Base-by-base conservation (phyloP, 306 rosid genomes). In the Lathyrus oleraceus region DNA sequence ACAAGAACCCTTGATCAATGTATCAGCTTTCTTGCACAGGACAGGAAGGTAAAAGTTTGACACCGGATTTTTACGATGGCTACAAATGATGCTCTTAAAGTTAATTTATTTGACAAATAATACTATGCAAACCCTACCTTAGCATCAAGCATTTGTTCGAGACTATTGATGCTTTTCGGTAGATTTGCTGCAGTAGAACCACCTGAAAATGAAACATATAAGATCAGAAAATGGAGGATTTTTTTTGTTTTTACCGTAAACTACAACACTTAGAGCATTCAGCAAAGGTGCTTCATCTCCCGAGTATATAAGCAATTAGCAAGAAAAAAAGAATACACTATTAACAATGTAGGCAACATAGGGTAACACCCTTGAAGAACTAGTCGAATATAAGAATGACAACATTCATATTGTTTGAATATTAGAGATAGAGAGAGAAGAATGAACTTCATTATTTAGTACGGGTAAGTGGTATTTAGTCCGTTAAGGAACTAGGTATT, bases 131-230 rank as follows among this genome's bases (percentile, higher is more conserved):
- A 57, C 17, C 90, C 69, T 82, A 94, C 98, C 97, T 87, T 94
- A 47, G 98, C 89, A 81, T 88, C 81, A 76, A 94, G 97, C 64
- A 94, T 42, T 60, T 19, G 61, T 75, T 90, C 98, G 58, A 94
- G 97, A 87, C 98, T 94, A 49, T 90, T 94, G 84, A 94, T 88
- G 86, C 87, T 85, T 87, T 81, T 94, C 43, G 86, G 65, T 70
- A 94, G 77, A 81, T 80, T 87, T 72, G 40, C 87, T 76, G 70
- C 79, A 76, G 80, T 74, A 45, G 89, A 81, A 85, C 94, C 76
- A 66, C 85, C 98, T 90, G 96, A 82, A 85, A 83, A 67, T 52
- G 59, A 76, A 47, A 59, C 19, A 35, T 25, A 36, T 28, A 68
- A 59, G 48, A 71, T 70, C 20, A 74, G 63, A 60, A 39, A 72